Base-by-base conservation (phyloP, 1,284 basidiomycete species). In the Fomitopsis palustris region DNA sequence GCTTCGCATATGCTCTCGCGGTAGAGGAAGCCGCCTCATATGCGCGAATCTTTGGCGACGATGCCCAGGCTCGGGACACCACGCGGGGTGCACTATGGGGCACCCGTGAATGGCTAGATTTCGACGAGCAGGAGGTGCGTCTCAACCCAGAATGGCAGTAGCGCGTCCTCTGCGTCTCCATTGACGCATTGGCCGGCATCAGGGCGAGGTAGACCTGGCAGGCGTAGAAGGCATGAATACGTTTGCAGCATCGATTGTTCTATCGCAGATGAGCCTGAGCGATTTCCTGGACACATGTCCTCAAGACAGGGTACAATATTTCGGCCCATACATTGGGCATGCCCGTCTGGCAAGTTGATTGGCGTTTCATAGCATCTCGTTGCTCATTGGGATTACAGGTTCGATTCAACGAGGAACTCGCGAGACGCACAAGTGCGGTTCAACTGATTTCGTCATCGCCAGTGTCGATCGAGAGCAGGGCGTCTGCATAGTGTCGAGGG, bases 181-280 rank as follows among this genome's bases (percentile, higher is more conserved):
- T 45, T 16, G 53, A 47, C 47, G 19, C 27, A 55, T 56, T 37
- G 33, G 53, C 64, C 25, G 53, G n/a, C 33, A 42, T 39, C 23
- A 61, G 81, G 84, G 83, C 43, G 87, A 90, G 64, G 67, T 68
- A 14, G 78, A 82, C 63, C 71, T 91, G 43, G 77, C 81, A 0
- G 68, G 68, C 6, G 73, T 82, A 4, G 72, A 77, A 16, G 84
- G 86, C 17, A 85, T 90, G 82, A 91, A 91, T 62, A 71, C 74
- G 3, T 90, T 89, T 67, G 81, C 83, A 1, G 83, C 89, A 8
- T 78, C 81, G 25, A 71, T 86, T 4, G 78, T 91, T 59, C 72
- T 90, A 0, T 83, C 78, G 53, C 81, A 85, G 61, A 75, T 77
- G n/a, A 72, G 75, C 3, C 64, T 87, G 2, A 78, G 84, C 33